Evolutionary conservation across 768 basidiomycete species (phyloP), one percentile per base, ranked within the genome.

Genomic region (Lentinula guzmanii): DNA sequence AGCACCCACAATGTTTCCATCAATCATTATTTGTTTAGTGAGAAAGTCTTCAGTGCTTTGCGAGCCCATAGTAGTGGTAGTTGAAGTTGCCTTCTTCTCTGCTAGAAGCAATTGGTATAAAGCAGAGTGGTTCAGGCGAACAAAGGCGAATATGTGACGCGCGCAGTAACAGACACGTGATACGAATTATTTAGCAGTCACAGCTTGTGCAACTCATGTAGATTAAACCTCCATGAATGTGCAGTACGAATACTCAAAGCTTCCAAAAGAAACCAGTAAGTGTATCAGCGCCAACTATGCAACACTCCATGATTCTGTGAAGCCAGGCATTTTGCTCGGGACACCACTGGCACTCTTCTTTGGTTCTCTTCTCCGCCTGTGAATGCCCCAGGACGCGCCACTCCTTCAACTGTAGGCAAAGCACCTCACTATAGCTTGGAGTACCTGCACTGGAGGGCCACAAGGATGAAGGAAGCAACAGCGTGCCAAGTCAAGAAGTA

Each of bases 1-100:
- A 58, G 16, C 33, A 67, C 75, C 46, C 60, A 80, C 83, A 51
- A 84, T 75, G 60, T 80, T 81, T 63, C 71, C 77, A 62, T 81
- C 80, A 18, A 83, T 80, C 51, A 78, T 76, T 13, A 84, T 70
- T 53, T 83, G 76, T 63, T 83, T 83, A 16, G 78, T 80, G 46
- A 84, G 68, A 62, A 75, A 82, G 65, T 84, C 81, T 39, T 74
- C 70, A 41, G 81, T 74, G 5, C 69, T 60, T 65, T 77, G 72
- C 11, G 75, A 74, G 24, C 79, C 71, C 82, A 82, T 83, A 16
- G 51, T 46, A 39, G 37, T 39, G 1, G 28, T 28, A 28, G 28
- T 28, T 28, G 28, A 3, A 28, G 28, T 28, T 28, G 28, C 2
- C 28, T 28, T 28, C 1, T 28, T 28, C 28, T 28, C 28, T 28